Percentiles rank a stretch among this genome's conserved stretches.
These are phyloP conservation scores for Fusarium sterilihyphosum DNA, from an alignment of 2,329 filamentous ascomycete genomes.

Conservation along the genomic window DNA sequence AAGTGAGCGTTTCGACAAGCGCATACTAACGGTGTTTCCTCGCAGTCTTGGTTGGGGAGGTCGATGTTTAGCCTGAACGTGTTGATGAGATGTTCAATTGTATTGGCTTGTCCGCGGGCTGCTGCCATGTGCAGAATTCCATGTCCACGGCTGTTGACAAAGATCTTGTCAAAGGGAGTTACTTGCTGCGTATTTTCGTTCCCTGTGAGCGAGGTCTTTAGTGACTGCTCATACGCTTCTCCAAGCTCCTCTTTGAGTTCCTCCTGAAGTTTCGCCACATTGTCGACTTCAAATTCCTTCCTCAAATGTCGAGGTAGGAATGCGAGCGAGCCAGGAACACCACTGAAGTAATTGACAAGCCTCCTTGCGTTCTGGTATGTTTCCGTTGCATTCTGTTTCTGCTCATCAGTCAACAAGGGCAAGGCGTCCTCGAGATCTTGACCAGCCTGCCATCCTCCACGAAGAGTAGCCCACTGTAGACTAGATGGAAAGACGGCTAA, in stretches of 20 bases:
- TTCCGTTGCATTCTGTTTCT: neutral
- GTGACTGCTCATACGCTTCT: neutral
- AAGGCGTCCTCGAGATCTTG: neutral
- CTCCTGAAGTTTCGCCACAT: neutral
- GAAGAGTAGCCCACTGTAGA: neutral
- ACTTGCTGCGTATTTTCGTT: rapidly evolving
- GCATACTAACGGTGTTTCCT: neutral
- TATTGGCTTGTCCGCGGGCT: neutral
- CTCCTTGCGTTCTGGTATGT: neutral
- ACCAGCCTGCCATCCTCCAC: neutral
- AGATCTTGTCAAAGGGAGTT: neutral
- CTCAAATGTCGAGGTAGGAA: neutral
- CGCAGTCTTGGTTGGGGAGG: neutral
- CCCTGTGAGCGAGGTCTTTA: neutral
- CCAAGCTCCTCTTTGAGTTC: neutral
- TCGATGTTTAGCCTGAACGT: neutral
- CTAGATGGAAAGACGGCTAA: neutral
- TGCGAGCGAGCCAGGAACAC: neutral
- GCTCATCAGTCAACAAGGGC: neutral
- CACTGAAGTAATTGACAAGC: neutral
- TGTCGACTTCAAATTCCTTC: neutral
- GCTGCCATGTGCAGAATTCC: neutral
- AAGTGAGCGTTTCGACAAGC: neutral
- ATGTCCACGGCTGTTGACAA: neutral
- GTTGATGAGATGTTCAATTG: neutral